Conservation (phyloP, 441 rosid genomes). For the Corymbia citriodora region DNA sequence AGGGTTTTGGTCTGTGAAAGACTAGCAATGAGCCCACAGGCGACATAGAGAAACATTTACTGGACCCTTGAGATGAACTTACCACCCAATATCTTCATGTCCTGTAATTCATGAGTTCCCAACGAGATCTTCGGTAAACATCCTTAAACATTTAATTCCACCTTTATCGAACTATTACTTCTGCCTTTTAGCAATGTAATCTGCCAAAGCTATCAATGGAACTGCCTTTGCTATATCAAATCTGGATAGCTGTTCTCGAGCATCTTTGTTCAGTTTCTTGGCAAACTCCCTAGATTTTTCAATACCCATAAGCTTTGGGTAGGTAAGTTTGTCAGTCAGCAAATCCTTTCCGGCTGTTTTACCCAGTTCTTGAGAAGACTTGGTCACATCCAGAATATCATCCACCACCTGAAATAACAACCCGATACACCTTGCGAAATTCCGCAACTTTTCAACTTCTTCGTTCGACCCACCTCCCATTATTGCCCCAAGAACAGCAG, state of each 20-base stretch:
- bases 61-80: background rate
- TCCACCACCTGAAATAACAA: conserved; percentile 76
- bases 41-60: background rate
- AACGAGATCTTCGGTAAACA: background rate
- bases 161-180: conserved; percentile 19
- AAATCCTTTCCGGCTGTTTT: conserved; percentile 91
- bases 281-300: conserved; percentile 77
- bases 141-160: background rate
- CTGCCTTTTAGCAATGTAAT: conserved; percentile 79
- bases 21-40: background rate
- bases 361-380: conserved; percentile 67
- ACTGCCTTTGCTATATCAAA: conserved; percentile 65
- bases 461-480: conserved; percentile 76
- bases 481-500: conserved; percentile 76
- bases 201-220: conserved; percentile 81
- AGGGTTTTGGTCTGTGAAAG: background rate
- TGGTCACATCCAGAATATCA: conserved; percentile 82
- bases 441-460: conserved; percentile 59
- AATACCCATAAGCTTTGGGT: conserved; percentile 72
- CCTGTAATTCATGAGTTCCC: background rate
- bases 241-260: conserved; percentile 46
- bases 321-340: conserved; percentile 51
- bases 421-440: conserved; percentile 62
- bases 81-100: background rate
- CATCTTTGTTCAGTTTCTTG: conserved; percentile 54